A percentile compares a stretch with the other conserved stretches of the same genome.
phyloP scores from a whole-genome alignment of 2,329 filamentous ascomycete species.

The Lizonia empirigonia region DNA sequence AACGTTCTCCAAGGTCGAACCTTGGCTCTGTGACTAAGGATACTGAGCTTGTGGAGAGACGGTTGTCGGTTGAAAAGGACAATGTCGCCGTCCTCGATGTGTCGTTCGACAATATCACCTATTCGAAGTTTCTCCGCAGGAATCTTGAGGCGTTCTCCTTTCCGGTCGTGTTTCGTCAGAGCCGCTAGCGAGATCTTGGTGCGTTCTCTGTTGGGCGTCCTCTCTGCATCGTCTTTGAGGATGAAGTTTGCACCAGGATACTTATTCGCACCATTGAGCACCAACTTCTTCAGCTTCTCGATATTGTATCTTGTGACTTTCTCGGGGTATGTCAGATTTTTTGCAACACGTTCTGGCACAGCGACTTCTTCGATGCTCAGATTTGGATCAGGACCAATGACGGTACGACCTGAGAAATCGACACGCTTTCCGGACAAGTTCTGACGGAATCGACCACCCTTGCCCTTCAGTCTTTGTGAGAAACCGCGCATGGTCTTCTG shows the following conservation, averaged over 20 bases:
- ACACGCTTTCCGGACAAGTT: conserved; percentile 98
- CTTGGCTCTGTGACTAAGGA: conserved; percentile 93
- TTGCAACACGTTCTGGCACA: conserved; percentile 88
- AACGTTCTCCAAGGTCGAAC: conserved; percentile 95
- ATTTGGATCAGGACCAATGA: conserved; percentile 97
- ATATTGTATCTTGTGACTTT: conserved; percentile 84
- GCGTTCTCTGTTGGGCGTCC: conserved; percentile 46
- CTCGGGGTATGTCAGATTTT: conserved; percentile 95
- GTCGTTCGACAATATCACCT: conserved; percentile 90
- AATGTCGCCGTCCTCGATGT: conserved; percentile 93
- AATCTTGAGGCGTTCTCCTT: conserved; percentile 67
- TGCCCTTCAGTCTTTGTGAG: conserved; percentile 93
- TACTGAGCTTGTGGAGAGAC: conserved; percentile 97
- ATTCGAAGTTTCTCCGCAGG: conserved; percentile 76
- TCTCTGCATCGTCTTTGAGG: conserved; percentile 64
- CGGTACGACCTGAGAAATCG: conserved; percentile 95
- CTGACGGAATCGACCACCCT: conserved; percentile 95
- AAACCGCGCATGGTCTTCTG: conserved; percentile 92
- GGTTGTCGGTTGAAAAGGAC: conserved; percentile 98
- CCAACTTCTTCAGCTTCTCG: conserved; percentile 74
- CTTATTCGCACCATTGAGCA: conserved; percentile 74
- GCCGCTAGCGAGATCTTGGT: conserved; percentile 74
- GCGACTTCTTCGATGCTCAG: conserved; percentile 92
- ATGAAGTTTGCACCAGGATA: conserved; percentile 91
- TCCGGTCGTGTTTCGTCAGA: conserved; percentile 40